Base-by-base conservation (phyloP, 2,329 filamentous ascomycete species). In the Verticillium zaregamsianum region DNA sequence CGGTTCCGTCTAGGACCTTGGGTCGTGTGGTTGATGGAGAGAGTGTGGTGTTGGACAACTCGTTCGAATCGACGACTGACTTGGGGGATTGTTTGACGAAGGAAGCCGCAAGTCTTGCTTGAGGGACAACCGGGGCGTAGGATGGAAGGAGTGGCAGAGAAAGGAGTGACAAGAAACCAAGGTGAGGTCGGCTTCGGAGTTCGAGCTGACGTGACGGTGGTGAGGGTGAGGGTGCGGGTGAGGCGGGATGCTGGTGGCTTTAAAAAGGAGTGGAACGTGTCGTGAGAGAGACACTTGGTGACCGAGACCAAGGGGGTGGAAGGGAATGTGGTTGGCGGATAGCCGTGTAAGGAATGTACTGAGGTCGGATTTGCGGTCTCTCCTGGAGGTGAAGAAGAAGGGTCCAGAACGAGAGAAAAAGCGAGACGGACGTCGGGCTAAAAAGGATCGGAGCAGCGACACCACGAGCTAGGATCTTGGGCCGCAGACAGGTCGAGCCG, bases 191-290 rank as follows among this genome's bases (percentile, higher is more conserved):
- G 45, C 45, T 20, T 49, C 57, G 23, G 57, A 49, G 33, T 35
- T 37, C 56, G 39, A 35, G 33, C 56, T 39, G 55, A 35, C 55
- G 28, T 8, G 59, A 59, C 63, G 31, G 63, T 59, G 35, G 55
- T 61, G 61, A 55, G 17, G 25, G 37, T 55, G 57, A 54, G 57
- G 35, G 56, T 31, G 58, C 9, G 20, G 25, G 39, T 59, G n/a
- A 40, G 40, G 40, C 58, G 58, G 58, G 58, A 11, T 55, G 31
- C 17, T 59, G 28, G 61, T 61, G 57, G 55, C 33, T 35, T 60
- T 63, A 31, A 63, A 58, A 63, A 65, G 61, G 64, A 66, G 64
- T 66, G 64, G 56, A 63, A 62, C 32, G 61, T 65, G 62, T 64
- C 62, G 49, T 62, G 54, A 63, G 35, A 63, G 35, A 59, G 62